These are phyloP conservation scores for Schoenoplectus tabernaemontani DNA, from an alignment of 202 grass and related monocot genomes.

Conservation along the genomic window DNA sequence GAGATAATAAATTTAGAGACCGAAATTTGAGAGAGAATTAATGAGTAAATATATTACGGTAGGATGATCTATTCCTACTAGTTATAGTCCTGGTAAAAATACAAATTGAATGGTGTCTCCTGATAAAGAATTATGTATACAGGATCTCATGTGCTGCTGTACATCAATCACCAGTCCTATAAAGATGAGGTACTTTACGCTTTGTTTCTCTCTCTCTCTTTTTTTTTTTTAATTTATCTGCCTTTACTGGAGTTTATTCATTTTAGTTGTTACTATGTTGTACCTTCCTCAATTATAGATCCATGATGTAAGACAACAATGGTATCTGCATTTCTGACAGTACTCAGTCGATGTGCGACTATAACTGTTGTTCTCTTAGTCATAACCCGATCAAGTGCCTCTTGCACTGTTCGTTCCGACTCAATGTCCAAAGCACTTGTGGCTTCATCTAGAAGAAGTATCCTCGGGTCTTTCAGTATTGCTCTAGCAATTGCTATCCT, in stretches of 20 bases:
- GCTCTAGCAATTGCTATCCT: slow-evolving; percentile 69
- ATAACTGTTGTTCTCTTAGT: slow-evolving; percentile 48
- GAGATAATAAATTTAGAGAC: neutral
- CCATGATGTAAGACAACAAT: slow-evolving; percentile 59
- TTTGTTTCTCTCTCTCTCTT: neutral
- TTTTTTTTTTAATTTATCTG: neutral
- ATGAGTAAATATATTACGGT: neutral
- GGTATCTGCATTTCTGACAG: slow-evolving; percentile 50
- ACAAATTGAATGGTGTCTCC: neutral
- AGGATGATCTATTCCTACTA: neutral
- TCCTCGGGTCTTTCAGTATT: slow-evolving; percentile 58
- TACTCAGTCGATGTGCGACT: slow-evolving; percentile 62
- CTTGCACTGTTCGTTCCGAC: slow-evolving; percentile 61
- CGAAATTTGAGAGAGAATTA: neutral
- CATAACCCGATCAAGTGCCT: slow-evolving; percentile 53
- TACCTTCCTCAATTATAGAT: slow-evolving; percentile 66
- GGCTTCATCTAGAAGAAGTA: slow-evolving; percentile 63
- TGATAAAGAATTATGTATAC: too few relatives aligned
- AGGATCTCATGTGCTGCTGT: too few relatives aligned
- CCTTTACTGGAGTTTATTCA: neutral
- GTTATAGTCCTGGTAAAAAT: neutral
- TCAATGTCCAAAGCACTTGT: slow-evolving; percentile 61
- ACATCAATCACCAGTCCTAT: too few relatives aligned
- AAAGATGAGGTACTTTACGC: neutral
- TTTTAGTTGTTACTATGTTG: neutral